Conservation (phyloP, 257 asterid species). For the Fraxinus excelsior region DNA sequence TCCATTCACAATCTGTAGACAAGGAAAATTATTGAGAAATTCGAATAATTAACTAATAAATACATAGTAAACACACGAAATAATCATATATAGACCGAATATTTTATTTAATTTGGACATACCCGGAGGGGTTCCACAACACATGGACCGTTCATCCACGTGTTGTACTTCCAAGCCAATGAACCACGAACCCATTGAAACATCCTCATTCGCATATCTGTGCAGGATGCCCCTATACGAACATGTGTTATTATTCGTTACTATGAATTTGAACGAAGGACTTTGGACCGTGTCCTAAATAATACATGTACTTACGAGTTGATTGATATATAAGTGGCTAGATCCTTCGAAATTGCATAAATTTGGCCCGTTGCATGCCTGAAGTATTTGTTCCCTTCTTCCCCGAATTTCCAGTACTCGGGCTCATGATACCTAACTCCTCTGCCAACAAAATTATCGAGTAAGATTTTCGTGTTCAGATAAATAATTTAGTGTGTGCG, state of each 20-base stretch:
- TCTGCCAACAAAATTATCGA: constrained; percentile 31
- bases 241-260: too few species aligned
- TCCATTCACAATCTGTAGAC: constrained; percentile 54
- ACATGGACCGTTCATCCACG: constrained; percentile 70
- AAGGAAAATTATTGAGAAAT: neutral
- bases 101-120: neutral
- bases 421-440: constrained; percentile 82
- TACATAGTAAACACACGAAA: neutral
- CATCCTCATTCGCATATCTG: constrained; percentile 77
- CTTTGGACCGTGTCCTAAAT: neutral
- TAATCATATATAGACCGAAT: neutral
- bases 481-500: neutral
- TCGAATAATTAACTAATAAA: neutral
- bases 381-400: constrained; percentile 79
- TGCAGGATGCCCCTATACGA: constrained; percentile 55
- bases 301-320: constrained; percentile 52
- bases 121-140: constrained; percentile 87
- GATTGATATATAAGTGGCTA: constrained; percentile 64
- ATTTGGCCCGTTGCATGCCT: constrained; percentile 90
- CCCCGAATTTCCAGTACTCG: constrained; percentile 84
- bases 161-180: constrained; percentile 85
- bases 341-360: constrained; percentile 73
- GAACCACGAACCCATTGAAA: constrained; percentile 73
- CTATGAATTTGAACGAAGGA: neutral
- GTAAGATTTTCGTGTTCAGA: neutral